phyloP scores from a whole-genome alignment of 208 protist species.

The Borovskyia barvae region DNA sequence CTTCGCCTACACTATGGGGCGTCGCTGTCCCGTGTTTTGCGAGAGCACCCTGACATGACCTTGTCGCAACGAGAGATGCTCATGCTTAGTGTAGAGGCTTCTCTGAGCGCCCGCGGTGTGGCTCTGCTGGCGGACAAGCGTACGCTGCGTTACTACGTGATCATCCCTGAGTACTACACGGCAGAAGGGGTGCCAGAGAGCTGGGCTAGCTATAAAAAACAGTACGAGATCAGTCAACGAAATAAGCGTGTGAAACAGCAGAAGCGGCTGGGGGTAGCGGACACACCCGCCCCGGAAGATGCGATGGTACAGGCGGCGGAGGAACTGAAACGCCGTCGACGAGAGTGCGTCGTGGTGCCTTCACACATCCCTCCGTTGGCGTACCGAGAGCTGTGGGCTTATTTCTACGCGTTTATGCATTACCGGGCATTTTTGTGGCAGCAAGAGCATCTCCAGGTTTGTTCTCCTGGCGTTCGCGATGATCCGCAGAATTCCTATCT shows the following conservation, averaged over 20 bases:
- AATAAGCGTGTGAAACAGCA: neutral
- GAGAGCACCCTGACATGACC: constrained; percentile 1
- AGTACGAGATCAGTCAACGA: neutral
- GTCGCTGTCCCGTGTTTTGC: constrained; percentile 26
- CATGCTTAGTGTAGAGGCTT: constrained; percentile 24
- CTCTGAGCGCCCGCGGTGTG: constrained; percentile 26
- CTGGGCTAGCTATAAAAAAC: constrained; percentile 26
- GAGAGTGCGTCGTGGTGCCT: constrained; percentile 15
- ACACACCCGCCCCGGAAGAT: neutral
- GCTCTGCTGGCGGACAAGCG: constrained; percentile 37
- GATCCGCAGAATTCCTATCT: neutral
- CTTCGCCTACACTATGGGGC: constrained; percentile 38
- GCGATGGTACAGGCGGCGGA: neutral
- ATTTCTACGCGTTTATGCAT: constrained; percentile 60
- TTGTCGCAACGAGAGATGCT: constrained; percentile 20
- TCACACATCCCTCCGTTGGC: constrained; percentile 16
- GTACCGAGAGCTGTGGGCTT: constrained; percentile 51
- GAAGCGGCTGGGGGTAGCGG: neutral
- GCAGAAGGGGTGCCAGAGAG: constrained; percentile 30
- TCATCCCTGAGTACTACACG: constrained; percentile 42
- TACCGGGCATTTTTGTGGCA: constrained; percentile 7
- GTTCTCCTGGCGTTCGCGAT: neutral
- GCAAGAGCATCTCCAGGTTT: neutral
- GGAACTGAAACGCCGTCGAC: constrained; percentile 10
- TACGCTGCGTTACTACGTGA: constrained; percentile 28